Conservation (phyloP, 2,329 filamentous ascomycete species). For the Beauveria asiatica region DNA sequence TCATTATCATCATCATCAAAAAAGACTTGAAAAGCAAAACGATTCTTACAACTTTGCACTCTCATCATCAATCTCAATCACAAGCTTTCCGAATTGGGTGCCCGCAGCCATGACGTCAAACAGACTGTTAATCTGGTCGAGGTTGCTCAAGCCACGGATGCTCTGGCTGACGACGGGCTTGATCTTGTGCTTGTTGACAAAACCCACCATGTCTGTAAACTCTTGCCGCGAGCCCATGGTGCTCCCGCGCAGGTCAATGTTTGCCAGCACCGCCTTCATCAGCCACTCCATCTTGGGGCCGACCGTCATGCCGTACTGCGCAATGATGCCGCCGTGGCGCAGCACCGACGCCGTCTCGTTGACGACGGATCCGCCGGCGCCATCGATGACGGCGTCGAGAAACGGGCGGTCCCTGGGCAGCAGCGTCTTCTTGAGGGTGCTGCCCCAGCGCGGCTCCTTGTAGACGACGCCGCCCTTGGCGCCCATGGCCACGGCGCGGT, state of each 20-base stretch:
- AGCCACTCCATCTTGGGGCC: conserved; percentile 76
- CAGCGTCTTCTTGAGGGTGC: conserved; percentile 50
- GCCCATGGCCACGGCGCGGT: conserved; percentile 61
- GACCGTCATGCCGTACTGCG: conserved; percentile 85
- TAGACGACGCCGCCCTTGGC: conserved; percentile 79
- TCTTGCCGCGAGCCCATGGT: conserved; percentile 90
- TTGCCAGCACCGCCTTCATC: conserved; percentile 77
- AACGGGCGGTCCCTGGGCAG: conserved; percentile 59
- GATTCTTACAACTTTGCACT: conserved; percentile 31
- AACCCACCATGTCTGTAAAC: conserved; percentile 83
- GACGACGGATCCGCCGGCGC: conserved; percentile 82
- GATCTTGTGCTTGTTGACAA: conserved; percentile 66
- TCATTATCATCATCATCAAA: not conserved
- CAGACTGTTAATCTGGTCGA: conserved; percentile 69
- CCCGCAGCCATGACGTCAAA: conserved; percentile 85
- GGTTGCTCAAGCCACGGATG: conserved; percentile 62
- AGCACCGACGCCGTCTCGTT: conserved; percentile 58
- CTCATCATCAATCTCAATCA: conserved; percentile 57
- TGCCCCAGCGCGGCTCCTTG: conserved; percentile 72
- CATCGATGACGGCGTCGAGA: conserved; percentile 80
- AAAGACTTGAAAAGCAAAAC: too few relatives aligned
- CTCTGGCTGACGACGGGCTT: conserved; percentile 69
- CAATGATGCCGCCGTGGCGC: conserved; percentile 75
- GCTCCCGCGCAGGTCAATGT: conserved; percentile 75
- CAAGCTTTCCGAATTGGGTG: conserved; percentile 86